Evolutionary conservation across 306 rosid species (phyloP).

Genomic region (Lagenaria siceraria): DNA sequence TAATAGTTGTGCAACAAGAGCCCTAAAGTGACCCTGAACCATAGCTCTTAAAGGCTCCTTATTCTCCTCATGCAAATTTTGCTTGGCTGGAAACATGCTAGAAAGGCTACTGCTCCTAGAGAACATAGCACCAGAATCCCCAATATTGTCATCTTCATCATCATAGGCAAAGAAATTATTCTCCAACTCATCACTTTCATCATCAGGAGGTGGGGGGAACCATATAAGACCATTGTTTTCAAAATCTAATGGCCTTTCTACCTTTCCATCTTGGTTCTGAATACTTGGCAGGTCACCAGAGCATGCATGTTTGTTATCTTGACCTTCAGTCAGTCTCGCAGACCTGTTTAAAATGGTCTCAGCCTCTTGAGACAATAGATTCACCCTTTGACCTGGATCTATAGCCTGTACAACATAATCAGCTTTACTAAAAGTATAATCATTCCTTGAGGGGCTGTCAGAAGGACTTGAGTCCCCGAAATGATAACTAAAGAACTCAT

Average conservation of each 20-base stretch:
- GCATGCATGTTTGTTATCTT: conserved; percentile 44
- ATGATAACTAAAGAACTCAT: conserved; percentile 34
- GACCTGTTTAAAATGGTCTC: conserved; percentile 60
- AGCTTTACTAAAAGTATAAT: conserved; percentile 41
- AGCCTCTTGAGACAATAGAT: conserved; percentile 25
- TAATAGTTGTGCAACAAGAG: conserved; percentile 80
- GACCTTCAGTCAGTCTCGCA: conserved; percentile 40
- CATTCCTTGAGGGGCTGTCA: conserved; percentile 66
- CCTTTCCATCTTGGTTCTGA: conserved; percentile 32
- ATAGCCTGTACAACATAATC: conserved; percentile 59
- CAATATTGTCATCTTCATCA: conserved; percentile 85
- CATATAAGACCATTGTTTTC: conserved; percentile 70
- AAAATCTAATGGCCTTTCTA: conserved; percentile 71
- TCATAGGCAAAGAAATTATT: conserved; percentile 53
- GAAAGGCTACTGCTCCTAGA: conserved; percentile 64
- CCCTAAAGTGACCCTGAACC: conserved; percentile 85
- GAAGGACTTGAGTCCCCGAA: conserved; percentile 62
- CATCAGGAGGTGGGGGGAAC: conserved; percentile 83
- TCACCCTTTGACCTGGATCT: conserved; percentile 47
- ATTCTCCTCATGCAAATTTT: conserved; percentile 55
- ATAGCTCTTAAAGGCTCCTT: conserved; percentile 71
- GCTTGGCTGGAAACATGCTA: conserved; percentile 55
- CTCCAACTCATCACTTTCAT: conserved; percentile 59
- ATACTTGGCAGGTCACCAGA: conserved; percentile 52
- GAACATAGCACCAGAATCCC: conserved; percentile 70